Evolutionary conservation across 805 yeast species (phyloP).

Genomic region (Ogataea angusta): DNA sequence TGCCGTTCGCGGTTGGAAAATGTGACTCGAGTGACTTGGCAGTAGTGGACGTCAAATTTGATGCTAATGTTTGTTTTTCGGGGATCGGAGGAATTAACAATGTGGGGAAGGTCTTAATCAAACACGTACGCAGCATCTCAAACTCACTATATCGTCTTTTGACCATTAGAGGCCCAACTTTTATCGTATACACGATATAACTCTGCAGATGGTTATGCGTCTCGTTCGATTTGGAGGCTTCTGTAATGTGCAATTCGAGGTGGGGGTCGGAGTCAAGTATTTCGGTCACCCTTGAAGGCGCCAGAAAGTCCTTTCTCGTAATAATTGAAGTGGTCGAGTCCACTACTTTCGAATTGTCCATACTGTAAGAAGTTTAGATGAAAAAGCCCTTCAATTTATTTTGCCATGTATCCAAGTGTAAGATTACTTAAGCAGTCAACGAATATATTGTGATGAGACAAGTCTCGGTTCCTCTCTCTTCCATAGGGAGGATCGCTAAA

Average conservation of each 20-base stretch:
- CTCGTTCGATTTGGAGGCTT: constrained; percentile 84
- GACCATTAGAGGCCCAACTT: constrained; percentile 56
- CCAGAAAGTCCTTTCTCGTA: constrained; percentile 21
- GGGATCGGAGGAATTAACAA: constrained; percentile 92
- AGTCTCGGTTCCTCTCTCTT: constrained; percentile 6
- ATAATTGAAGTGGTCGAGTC: constrained; percentile 21
- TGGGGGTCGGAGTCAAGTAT: constrained; percentile 18
- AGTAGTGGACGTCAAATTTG: constrained; percentile 32
- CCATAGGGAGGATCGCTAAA: constrained; percentile 18
- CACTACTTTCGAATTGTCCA: constrained; percentile 13
- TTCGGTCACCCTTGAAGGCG: constrained; percentile 26
- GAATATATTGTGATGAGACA: constrained; percentile 9
- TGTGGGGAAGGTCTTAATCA: constrained; percentile 74
- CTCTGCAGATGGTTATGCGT: constrained; percentile 46
- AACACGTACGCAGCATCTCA: constrained; percentile 70
- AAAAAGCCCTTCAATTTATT: background rate
- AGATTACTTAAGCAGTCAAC: constrained; percentile 7
- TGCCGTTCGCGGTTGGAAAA: constrained; percentile 3
- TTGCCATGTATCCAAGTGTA: constrained; percentile 1
- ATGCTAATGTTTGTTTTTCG: constrained; percentile 62
- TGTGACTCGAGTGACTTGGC: constrained; percentile 23
- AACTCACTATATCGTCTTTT: constrained; percentile 91
- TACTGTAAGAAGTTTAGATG: background rate
- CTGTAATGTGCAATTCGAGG: constrained; percentile 45
- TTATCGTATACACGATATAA: constrained; percentile 80